These are phyloP conservation scores for Kodamaea fukazawae DNA, from an alignment of 805 yeast species.

Conservation along the genomic window DNA sequence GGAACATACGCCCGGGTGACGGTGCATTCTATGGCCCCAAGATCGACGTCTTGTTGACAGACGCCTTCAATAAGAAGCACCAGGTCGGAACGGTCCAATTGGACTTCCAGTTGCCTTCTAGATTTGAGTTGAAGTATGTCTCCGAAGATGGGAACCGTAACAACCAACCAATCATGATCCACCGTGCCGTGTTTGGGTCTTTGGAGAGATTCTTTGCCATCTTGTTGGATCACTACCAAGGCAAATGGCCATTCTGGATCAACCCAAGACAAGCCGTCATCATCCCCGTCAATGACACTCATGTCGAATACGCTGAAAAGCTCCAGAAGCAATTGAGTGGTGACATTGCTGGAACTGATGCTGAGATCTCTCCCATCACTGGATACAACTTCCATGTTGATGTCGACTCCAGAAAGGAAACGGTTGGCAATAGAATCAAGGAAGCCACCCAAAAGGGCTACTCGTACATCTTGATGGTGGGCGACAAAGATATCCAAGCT, in stretches of 20 bases:
- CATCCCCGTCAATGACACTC: conserved; percentile 72
- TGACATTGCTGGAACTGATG: conserved; percentile 31
- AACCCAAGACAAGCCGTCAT: conserved; percentile 87
- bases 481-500: conserved; percentile 72
- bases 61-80: conserved; percentile 75
- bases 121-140: conserved; percentile 73
- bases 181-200: conserved; percentile 93
- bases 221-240: conserved; percentile 82
- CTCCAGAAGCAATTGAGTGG: conserved; percentile 48
- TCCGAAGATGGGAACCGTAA: conserved; percentile 46
- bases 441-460: conserved; percentile 75
- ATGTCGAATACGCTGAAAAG: conserved; percentile 51
- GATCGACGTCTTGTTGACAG: conserved; percentile 81
- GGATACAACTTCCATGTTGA: conserved; percentile 70
- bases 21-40: conserved; percentile 98
- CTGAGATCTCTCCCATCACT: conserved; percentile 51
- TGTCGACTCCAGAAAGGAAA: conserved; percentile 68
- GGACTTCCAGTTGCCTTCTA: conserved; percentile 88
- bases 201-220: conserved; percentile 90
- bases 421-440: conserved; percentile 77
- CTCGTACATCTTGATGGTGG: conserved; percentile 78
- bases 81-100: conserved; percentile 95
- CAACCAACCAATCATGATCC: conserved; percentile 87
- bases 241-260: conserved; percentile 98
- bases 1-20: conserved; percentile 85